Percentiles rank a stretch among this genome's conserved stretches.
phyloP scores from a whole-genome alignment of 1,284 basidiomycete species.

The Cystobasidiaceae sp. region DNA sequence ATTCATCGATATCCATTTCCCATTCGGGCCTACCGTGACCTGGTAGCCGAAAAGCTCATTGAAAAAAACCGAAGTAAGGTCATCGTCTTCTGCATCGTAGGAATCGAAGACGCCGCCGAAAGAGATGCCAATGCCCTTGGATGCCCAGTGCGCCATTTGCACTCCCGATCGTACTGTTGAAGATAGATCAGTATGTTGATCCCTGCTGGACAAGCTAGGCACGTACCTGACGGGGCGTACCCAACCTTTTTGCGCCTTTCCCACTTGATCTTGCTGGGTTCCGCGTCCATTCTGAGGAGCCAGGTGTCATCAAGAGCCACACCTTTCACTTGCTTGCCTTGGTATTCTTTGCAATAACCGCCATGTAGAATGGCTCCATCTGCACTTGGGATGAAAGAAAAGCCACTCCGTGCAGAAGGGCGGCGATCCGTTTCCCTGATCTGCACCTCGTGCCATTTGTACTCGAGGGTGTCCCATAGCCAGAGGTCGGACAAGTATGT shows the following conservation, averaged over 20 bases:
- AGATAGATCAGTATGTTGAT: slow-evolving; percentile 51
- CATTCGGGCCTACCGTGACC: slow-evolving; percentile 58
- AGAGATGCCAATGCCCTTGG: slow-evolving; percentile 61
- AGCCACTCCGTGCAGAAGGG: slow-evolving; percentile 73
- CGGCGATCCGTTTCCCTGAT: slow-evolving; percentile 62
- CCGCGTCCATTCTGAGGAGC: slow-evolving; percentile 60
- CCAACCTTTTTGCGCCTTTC: slow-evolving; percentile 73
- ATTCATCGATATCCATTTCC: slow-evolving; percentile 72
- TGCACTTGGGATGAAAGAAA: slow-evolving; percentile 72
- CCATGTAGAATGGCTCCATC: slow-evolving; percentile 83
- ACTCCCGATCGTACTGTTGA: slow-evolving; percentile 64
- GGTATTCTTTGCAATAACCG: slow-evolving; percentile 88
- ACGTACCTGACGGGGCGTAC: slow-evolving; percentile 48
- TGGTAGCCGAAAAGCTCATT: slow-evolving; percentile 84
- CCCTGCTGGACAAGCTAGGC: not conserved
- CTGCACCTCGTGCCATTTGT: slow-evolving; percentile 78
- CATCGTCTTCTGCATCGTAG: slow-evolving; percentile 72
- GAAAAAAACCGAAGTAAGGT: slow-evolving; percentile 71
- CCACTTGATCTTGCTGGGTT: slow-evolving; percentile 64
- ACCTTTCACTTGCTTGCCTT: slow-evolving; percentile 75
- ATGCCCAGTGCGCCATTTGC: slow-evolving; percentile 73
- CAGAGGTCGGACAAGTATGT: slow-evolving; percentile 41
- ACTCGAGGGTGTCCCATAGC: slow-evolving; percentile 51
- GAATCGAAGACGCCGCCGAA: slow-evolving; percentile 91
- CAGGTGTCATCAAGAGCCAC: slow-evolving; percentile 87